Evolutionary conservation across 129 eudicot genomes (phyloP), one percentile per base, ranked within the genome.

Genomic region (Solidago caesia): DNA sequence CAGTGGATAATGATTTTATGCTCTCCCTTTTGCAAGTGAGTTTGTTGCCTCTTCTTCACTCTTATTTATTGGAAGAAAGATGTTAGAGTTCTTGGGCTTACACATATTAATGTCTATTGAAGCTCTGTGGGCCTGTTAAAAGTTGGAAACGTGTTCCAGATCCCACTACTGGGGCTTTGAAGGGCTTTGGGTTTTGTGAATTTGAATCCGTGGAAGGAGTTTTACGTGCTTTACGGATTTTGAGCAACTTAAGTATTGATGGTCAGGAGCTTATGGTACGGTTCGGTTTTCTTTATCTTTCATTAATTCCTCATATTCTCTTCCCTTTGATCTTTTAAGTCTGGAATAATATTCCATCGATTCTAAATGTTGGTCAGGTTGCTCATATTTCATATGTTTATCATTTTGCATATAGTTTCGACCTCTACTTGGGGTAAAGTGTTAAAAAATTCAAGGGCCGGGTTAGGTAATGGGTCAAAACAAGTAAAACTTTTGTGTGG

Each of bases 161-260:
- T 84, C 90, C 97, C 4, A 81, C 96, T 25, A 85, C 79, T 60
- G 99, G 97, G 59, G 83, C 92, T 55, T 77, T 85, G 8, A 91
- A 83, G 87, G 89, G 96, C 41, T 95, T 87, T 83, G 99, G 99
- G 13, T 84, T 91, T 82, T 95, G 99, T 79, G 99, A 95, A 79
- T 95, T 95, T 83, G 99, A 89, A 79, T 84, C 94, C 49, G 96
- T 94, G 67, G 99, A 95, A 81, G 99, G 99, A 16, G 96, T 91
- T 80, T 84, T 95, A 64, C 96, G 97, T 80, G 99, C 97, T 72
- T 57, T 91, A 67, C 81, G 99, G 48, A 80, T 95, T 71, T 84
- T 95, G 80, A 85, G 80, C 79, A 95, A 95, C 83, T 77, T 92
- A 77, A 95, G 82, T 76, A 72, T 95, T 71, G 99, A 95, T 87